A percentile compares a stretch with the other conserved stretches of the same genome.
Evolutionary conservation across 345 rosid species (phyloP).

Genomic region (Cardiospermum halicacabum): DNA sequence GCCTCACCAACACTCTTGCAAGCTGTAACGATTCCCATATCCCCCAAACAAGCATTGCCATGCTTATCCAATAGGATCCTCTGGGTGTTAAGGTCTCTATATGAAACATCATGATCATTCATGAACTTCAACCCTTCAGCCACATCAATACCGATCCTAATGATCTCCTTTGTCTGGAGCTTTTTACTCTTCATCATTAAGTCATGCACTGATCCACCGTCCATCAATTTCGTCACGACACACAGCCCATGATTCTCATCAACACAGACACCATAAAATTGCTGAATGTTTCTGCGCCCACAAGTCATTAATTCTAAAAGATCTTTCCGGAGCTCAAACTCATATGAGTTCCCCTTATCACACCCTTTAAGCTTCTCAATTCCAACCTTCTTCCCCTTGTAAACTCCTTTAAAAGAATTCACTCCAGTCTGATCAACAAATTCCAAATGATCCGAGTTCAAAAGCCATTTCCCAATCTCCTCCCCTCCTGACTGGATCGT

Average conservation of each 20-base stretch:
- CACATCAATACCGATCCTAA: constrained; percentile 65
- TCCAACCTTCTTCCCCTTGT: constrained; percentile 69
- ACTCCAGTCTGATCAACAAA: constrained; percentile 70
- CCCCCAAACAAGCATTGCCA: constrained; percentile 84
- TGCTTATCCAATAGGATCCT: constrained; percentile 74
- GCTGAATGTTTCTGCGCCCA: constrained; percentile 82
- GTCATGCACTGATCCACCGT: constrained; percentile 85
- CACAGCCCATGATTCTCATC: constrained; percentile 92
- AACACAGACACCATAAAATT: constrained; percentile 77
- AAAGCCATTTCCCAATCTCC: constrained; percentile 72
- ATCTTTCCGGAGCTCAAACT: constrained; percentile 76
- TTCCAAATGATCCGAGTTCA: constrained; percentile 73
- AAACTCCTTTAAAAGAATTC: constrained; percentile 62
- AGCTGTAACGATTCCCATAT: constrained; percentile 82
- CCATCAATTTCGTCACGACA: constrained; percentile 83
- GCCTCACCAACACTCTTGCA: constrained; percentile 85
- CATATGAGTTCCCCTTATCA: constrained; percentile 85
- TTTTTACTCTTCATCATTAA: constrained; percentile 71
- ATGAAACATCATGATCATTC: constrained; percentile 83
- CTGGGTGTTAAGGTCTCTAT: constrained; percentile 74
- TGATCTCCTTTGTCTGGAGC: constrained; percentile 68
- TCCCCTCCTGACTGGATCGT: constrained; percentile 63
- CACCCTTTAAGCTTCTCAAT: constrained; percentile 95
- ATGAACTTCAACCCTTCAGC: constrained; percentile 83
- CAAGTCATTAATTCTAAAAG: constrained; percentile 87